Base-by-base conservation (phyloP, 371 early-diverging fungal genomes). In the Fennellomyces sp. region DNA sequence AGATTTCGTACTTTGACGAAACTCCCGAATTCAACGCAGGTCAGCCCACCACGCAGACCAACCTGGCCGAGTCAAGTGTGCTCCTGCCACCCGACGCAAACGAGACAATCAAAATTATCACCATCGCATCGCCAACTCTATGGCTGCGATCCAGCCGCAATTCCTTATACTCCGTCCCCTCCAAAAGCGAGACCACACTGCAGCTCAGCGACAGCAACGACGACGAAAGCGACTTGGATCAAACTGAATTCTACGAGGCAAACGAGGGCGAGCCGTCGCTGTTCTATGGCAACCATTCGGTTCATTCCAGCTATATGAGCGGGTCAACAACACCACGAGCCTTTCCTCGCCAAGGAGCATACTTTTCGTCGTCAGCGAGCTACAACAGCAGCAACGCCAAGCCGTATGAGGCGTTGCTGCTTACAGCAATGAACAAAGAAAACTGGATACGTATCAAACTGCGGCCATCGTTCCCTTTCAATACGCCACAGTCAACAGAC, bases 1-100 rank as follows among this genome's bases (percentile, higher is more conserved):
- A 58, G 6, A 79, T 88, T 27, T 74, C 81, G 0, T 88, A 85
- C 59, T 72, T 72, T 35, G 90, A 89, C 60, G 86, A 87, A 48
- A 83, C 88, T 11, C 86, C 83, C 2, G 85, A 80, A 33, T 78
- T 82, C 58, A 63, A 56, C 23, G 45, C 26, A 5, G 31, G 57
- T 50, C 11, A 48, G 39, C 30, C 36, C 3, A 7, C 42, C 23
- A 45, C 19, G 5, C 45, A 45, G n/a, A 0, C 45, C n/a, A 6
- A 21, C 19, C 13, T 52, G 27, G 30, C 52, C n/a, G 70, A 81
- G 15, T 78, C 83, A 3, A 85, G 78, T 12, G 58, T 84, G 11
- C 52, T 74, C 13, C 41, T 73, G 17, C 70, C 75, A 7, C 66
- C 70, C 15, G 53, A 52, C 8, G 54, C 68, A 0, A 72, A 74